These are phyloP conservation scores for Pleurotus sapidus DNA, from an alignment of 768 basidiomycete genomes.

Conservation along the genomic window DNA sequence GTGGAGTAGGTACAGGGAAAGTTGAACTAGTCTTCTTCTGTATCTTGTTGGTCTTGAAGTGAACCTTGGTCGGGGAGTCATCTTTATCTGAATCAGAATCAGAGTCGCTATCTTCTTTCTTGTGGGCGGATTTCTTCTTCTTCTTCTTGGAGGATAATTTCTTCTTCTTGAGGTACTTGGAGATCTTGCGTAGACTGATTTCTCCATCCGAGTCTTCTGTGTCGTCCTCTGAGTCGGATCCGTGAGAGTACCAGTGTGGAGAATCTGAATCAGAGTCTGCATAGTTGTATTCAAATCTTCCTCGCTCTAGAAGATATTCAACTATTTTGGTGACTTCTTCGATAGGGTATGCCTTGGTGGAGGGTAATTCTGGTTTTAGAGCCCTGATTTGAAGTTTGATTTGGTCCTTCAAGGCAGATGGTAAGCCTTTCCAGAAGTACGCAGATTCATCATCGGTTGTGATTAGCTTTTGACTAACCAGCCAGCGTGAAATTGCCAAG, in stretches of 20 bases:
- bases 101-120: background rate
- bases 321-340: background rate
- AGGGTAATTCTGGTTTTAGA: background rate
- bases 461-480: slow-evolving; percentile 6
- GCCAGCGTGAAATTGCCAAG: slow-evolving; percentile 10
- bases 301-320: background rate
- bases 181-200: too few relatives aligned
- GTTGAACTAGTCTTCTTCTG: background rate
- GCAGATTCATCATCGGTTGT: background rate
- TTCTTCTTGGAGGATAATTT: too few relatives aligned
- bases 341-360: background rate
- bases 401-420: background rate
- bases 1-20: background rate
- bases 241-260: background rate
- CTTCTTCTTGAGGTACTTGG: too few relatives aligned
- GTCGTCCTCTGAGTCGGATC: too few relatives aligned
- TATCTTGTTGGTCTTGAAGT: too few relatives aligned
- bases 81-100: background rate
- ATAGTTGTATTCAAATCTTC: slow-evolving; percentile 4
- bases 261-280: slow-evolving; percentile 8
- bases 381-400: background rate
- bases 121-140: too few relatives aligned
- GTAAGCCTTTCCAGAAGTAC: slow-evolving; percentile 14
- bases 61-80: background rate
- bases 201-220: too few relatives aligned